Percentiles rank a stretch among this genome's conserved stretches.
Evolutionary conservation across 106 monocot species (phyloP).

Genomic region (Dendrobium chrysotoxum): DNA sequence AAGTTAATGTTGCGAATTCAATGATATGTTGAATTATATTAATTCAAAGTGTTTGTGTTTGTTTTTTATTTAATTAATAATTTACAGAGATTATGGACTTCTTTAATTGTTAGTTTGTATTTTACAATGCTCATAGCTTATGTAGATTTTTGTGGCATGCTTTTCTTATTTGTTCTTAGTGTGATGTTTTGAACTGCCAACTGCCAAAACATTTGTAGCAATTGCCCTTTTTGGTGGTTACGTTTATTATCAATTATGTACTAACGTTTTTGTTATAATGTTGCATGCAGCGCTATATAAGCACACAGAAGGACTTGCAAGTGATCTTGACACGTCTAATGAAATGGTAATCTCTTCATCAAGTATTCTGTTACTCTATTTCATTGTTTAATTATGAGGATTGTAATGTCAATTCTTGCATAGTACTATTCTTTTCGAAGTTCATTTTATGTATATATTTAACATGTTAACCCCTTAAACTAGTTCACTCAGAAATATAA

Average conservation of each 20-base stretch:
- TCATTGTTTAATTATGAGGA: background rate
- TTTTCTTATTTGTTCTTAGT: background rate
- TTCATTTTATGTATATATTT: background rate
- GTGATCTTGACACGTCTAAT: conserved; percentile 88
- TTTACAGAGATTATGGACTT: background rate
- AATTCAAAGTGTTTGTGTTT: background rate
- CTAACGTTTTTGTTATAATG: background rate
- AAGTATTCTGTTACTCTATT: background rate
- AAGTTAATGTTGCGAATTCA: background rate
- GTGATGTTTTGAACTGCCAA: background rate
- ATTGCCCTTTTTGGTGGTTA: background rate
- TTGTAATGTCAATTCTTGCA: background rate
- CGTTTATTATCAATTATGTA: background rate
- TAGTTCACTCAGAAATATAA: background rate
- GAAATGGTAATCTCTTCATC: conserved; percentile 57
- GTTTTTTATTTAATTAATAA: background rate
- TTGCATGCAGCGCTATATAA: conserved; percentile 63
- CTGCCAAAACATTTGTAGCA: background rate
- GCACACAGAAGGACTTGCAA: conserved; percentile 77
- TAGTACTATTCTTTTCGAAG: background rate
- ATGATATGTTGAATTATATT: background rate
- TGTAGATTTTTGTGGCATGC: background rate
- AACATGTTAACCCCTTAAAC: background rate
- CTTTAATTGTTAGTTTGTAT: background rate
- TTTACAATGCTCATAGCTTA: background rate